phyloP scores from a whole-genome alignment of 345 rosid genomes.

The Hirschfeldia incana region DNA sequence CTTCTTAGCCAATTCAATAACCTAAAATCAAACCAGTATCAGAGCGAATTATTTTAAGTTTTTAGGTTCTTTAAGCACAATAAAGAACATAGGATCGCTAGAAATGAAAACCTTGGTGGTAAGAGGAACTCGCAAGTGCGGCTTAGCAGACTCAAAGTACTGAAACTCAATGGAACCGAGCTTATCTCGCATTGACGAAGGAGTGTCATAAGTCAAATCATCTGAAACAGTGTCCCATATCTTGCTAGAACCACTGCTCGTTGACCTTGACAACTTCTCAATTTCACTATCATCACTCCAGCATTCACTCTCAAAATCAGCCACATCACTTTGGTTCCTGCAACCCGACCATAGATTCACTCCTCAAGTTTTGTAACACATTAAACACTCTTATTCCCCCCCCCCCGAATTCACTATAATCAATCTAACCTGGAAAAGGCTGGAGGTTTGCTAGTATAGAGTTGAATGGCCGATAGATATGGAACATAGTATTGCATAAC shows the following conservation, averaged over 20 bases:
- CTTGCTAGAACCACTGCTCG: slow-evolving; percentile 59
- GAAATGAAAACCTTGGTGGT: slow-evolving; percentile 50
- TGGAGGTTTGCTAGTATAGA: slow-evolving; percentile 51
- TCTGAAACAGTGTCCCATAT: slow-evolving; percentile 67
- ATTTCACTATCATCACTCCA: slow-evolving; percentile 67
- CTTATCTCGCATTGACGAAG: slow-evolving; percentile 39
- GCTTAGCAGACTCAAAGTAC: slow-evolving; percentile 61
- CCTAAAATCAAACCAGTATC: slow-evolving; percentile 40
- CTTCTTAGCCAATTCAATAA: slow-evolving; percentile 49
- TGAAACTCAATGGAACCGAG: slow-evolving; percentile 58
- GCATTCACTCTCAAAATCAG: slow-evolving; percentile 57
- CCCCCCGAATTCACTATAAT: neutral
- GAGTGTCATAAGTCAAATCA: slow-evolving; percentile 48
- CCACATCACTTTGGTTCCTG: slow-evolving; percentile 41
- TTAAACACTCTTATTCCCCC: neutral
- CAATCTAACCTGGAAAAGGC: slow-evolving; percentile 48
- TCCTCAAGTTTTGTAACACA: neutral
- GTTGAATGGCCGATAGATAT: slow-evolving; percentile 70
- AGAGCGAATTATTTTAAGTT: neutral
- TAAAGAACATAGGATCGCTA: neutral
- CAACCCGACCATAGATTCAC: slow-evolving; percentile 9
- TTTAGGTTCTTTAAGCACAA: neutral
- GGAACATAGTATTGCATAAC: slow-evolving; percentile 68
- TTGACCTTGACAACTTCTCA: slow-evolving; percentile 61
- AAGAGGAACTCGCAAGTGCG: slow-evolving; percentile 66